These are phyloP conservation scores for Papiliotrema flavescens DNA, from an alignment of 1,284 basidiomycete species.

Conservation along the genomic window DNA sequence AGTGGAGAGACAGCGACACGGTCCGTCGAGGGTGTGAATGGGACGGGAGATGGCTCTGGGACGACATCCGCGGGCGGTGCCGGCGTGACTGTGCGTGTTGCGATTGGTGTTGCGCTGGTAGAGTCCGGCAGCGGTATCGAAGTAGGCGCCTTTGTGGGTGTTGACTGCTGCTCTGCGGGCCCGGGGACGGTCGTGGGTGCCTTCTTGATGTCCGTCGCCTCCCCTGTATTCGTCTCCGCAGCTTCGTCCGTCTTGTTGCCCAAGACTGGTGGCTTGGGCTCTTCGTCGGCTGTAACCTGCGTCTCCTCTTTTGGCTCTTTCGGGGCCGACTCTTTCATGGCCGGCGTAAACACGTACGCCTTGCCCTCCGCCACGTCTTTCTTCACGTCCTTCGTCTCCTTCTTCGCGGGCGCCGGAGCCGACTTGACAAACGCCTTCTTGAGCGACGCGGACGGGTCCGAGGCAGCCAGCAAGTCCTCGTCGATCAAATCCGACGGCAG, in stretches of 20 bases:
- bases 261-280: not conserved
- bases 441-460: conserved; percentile 38
- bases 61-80: conserved; percentile 2
- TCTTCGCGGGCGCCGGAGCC: conserved; percentile 11
- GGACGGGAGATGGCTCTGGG: conserved; percentile 3
- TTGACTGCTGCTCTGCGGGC: not conserved
- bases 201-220: not conserved
- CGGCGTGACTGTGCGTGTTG: conserved; percentile 21
- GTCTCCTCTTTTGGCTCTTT: conserved; percentile 2
- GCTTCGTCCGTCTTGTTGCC: not conserved
- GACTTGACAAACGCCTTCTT: conserved; percentile 46
- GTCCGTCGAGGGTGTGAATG: conserved; percentile 26
- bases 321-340: not conserved
- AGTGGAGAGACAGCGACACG: conserved; percentile 43
- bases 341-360: conserved; percentile 8
- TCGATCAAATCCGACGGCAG: conserved; percentile 34
- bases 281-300: not conserved
- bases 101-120: conserved; percentile 22
- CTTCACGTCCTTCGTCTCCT: conserved; percentile 14
- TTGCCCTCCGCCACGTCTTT: conserved; percentile 7
- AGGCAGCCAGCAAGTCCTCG: conserved; percentile 41
- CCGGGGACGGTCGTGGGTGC: not conserved
- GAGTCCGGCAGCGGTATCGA: conserved; percentile 37
- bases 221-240: not conserved
- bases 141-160: conserved; percentile 2